Conservation (phyloP, 2,329 filamentous ascomycete species). For the Pyrenochaeta sp. region DNA sequence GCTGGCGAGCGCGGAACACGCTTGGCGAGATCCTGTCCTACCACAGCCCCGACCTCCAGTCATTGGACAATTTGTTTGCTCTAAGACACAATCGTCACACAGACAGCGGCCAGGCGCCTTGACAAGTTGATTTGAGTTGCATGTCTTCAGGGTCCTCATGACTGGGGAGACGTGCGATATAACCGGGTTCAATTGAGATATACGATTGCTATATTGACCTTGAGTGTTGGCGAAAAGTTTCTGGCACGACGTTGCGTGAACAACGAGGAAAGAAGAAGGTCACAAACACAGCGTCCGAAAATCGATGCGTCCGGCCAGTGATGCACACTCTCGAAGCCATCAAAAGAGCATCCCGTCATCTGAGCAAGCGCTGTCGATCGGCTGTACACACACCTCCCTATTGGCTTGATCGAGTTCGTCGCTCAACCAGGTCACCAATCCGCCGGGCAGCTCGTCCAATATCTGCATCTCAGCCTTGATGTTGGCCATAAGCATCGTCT, state of each 20-base stretch:
- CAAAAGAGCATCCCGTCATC: slow-evolving; percentile 41
- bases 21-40: slow-evolving; percentile 35
- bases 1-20: slow-evolving; percentile 35
- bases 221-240: neutral
- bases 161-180: neutral
- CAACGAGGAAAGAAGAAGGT: neutral
- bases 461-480: slow-evolving; percentile 81
- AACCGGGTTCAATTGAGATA: neutral
- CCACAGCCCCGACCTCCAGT: slow-evolving; percentile 18
- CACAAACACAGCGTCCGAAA: slow-evolving; percentile 1
- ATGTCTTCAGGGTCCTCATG: slow-evolving; percentile 3
- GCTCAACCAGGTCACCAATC: slow-evolving; percentile 43
- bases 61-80: slow-evolving; percentile 30
- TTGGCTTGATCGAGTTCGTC: slow-evolving; percentile 23
- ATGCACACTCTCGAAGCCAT: neutral
- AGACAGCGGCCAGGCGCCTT: slow-evolving; percentile 20
- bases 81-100: slow-evolving; percentile 16
- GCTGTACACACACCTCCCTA: slow-evolving; percentile 8
- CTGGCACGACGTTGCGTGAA: neutral
- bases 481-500: slow-evolving; percentile 77
- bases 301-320: neutral
- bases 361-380: slow-evolving; percentile 12
- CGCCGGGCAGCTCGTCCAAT: slow-evolving; percentile 58
- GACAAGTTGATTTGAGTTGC: slow-evolving; percentile 22
- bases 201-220: neutral